These are phyloP conservation scores for Mycosphaerelloides madeirae DNA, from an alignment of 2,329 filamentous ascomycete species.

Conservation along the genomic window DNA sequence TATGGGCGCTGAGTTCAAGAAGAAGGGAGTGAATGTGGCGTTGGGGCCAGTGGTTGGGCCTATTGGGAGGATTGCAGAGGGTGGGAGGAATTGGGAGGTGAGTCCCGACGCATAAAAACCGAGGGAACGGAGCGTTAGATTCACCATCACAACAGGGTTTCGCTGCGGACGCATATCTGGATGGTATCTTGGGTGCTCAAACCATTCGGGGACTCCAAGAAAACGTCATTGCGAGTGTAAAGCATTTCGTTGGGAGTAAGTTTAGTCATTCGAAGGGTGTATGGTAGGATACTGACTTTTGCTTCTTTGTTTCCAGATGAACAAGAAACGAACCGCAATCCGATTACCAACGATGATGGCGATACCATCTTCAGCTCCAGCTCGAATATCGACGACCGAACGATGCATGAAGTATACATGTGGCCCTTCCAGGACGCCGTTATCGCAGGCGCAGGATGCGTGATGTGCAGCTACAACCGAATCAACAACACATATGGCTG, in stretches of 20 bases:
- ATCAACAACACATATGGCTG: constrained; percentile 52
- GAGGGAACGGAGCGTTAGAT: too few species aligned
- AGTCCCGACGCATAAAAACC: too few species aligned
- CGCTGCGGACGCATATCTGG: constrained; percentile 62
- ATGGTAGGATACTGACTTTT: neutral
- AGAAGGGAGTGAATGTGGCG: constrained; percentile 56
- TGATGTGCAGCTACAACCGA: constrained; percentile 34
- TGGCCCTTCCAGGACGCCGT: constrained; percentile 51
- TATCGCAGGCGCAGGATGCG: constrained; percentile 43
- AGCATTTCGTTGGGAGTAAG: constrained; percentile 50
- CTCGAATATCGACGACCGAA: constrained; percentile 57
- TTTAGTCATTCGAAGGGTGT: constrained; percentile 24
- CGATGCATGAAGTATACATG: constrained; percentile 65
- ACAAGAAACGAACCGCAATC: constrained; percentile 48
- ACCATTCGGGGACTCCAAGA: constrained; percentile 55
- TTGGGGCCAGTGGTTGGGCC: constrained; percentile 66
- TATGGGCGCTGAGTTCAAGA: constrained; percentile 55
- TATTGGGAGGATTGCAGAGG: constrained; percentile 64
- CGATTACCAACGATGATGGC: constrained; percentile 19
- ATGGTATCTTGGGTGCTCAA: constrained; percentile 47
- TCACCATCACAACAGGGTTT: constrained; percentile 46
- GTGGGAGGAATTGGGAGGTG: constrained; percentile 63
- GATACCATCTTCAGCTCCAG: constrained; percentile 29
- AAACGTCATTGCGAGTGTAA: constrained; percentile 54
- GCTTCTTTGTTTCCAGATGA: constrained; percentile 44